Conservation (phyloP, 2,329 filamentous ascomycete genomes). For the Botryotinia calthae region DNA sequence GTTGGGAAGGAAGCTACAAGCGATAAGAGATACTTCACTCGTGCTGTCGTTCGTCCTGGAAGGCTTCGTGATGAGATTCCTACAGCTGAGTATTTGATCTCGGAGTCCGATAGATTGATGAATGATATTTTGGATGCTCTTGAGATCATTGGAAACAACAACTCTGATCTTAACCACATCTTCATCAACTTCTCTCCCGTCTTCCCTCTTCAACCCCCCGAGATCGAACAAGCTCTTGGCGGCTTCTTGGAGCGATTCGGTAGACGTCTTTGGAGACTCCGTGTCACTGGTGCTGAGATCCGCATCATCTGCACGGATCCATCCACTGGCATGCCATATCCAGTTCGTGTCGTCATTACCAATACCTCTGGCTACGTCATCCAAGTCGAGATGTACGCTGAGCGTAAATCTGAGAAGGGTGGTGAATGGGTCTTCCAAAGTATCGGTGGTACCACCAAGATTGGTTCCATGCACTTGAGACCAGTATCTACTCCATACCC, state of each 20-base stretch:
- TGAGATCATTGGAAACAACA: conserved; percentile 98
- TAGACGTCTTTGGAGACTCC: conserved; percentile 89
- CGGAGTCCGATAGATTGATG: conserved; percentile 92
- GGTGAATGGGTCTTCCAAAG: conserved; percentile 96
- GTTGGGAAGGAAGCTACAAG: conserved; percentile 91
- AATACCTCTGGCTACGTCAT: conserved; percentile 99
- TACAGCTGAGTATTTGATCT: conserved; percentile 97
- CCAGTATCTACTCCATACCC: conserved; percentile 90
- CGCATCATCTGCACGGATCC: conserved; percentile 97
- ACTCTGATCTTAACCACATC: conserved; percentile 98
- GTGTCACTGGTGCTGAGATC: conserved; percentile 95
- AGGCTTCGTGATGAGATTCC: conserved; percentile 95
- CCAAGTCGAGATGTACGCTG: conserved; percentile 94
- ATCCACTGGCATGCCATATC: conserved; percentile 77
- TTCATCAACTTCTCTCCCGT: conserved; percentile 99
- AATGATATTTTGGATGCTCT: conserved; percentile 96
- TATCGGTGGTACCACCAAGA: conserved; percentile 91
- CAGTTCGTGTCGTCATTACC: conserved; percentile 91
- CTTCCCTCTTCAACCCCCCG: conserved; percentile 84
- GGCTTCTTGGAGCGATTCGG: conserved; percentile 97
- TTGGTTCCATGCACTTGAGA: conserved; percentile 91
- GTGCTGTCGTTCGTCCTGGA: conserved; percentile 90
- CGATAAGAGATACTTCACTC: conserved; percentile 98
- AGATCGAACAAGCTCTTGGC: conserved; percentile 89
- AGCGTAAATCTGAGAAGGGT: conserved; percentile 96